Conservation (phyloP, 176 grass and related monocot species). For the Elymus sibiricus region DNA sequence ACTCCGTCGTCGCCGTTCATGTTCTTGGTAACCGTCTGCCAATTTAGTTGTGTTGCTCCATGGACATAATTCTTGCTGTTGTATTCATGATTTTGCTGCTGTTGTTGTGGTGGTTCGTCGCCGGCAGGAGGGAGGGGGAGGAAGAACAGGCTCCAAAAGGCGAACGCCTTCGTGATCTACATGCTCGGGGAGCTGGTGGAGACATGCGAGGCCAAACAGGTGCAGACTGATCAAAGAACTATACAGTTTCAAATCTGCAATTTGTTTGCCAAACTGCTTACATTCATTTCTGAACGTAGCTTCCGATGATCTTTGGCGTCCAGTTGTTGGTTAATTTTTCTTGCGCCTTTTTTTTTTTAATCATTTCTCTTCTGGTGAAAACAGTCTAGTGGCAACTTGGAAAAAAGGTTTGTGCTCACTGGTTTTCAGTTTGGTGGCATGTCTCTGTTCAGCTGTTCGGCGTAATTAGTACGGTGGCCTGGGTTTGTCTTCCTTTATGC, state of each 20-base stretch:
- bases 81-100: not conserved
- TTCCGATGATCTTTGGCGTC: not conserved
- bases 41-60: not conserved
- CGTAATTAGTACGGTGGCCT: slow-evolving; percentile 21
- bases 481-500: slow-evolving; percentile 13
- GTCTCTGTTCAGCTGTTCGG: slow-evolving; percentile 28
- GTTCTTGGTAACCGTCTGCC: slow-evolving; percentile 54
- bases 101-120: not conserved
- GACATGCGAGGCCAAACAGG: slow-evolving; percentile 81
- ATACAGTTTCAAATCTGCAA: not conserved
- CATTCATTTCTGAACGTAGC: not conserved
- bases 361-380: not conserved
- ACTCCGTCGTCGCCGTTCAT: slow-evolving; percentile 80
- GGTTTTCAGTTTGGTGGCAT: slow-evolving; percentile 29
- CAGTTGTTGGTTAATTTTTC: not conserved
- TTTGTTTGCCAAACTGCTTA: not conserved
- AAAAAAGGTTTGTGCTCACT: slow-evolving; percentile 33
- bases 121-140: slow-evolving; percentile 36
- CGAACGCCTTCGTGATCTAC: slow-evolving; percentile 81
- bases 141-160: slow-evolving; percentile 72
- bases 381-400: slow-evolving; percentile 24
- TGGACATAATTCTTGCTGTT: not conserved
- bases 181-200: slow-evolving; percentile 81
- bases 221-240: not conserved
- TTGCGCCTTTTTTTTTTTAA: not conserved